These are phyloP conservation scores for Heimioporus sp. DNA, from an alignment of 768 basidiomycete genomes.

Conservation along the genomic window DNA sequence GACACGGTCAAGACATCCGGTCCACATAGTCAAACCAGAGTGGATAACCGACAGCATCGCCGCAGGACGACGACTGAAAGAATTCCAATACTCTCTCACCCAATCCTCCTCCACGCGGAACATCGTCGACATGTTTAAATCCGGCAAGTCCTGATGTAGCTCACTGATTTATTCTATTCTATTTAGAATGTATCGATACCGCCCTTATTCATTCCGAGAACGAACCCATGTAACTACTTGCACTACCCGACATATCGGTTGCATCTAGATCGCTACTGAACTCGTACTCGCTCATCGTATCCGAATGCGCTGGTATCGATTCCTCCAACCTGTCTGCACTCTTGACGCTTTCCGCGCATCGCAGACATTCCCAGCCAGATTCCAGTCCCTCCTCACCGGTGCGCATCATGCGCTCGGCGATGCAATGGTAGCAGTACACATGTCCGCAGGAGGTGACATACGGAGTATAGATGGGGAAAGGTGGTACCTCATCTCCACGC, in stretches of 20 bases:
- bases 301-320: conserved; percentile 21
- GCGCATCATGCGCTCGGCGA: conserved; percentile 78
- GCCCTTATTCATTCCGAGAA: conserved; percentile 25
- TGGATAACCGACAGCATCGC: conserved; percentile 72
- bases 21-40: conserved; percentile 69
- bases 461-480: conserved; percentile 74
- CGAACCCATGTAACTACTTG: conserved; percentile 37
- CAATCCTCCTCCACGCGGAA: conserved; percentile 37
- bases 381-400: conserved; percentile 60
- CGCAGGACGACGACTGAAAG: conserved; percentile 56
- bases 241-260: conserved; percentile 56
- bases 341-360: conserved; percentile 68
- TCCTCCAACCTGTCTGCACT: conserved; percentile 54
- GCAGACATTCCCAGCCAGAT: conserved; percentile 76
- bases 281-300: conserved; percentile 52
- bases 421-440: conserved; percentile 91
- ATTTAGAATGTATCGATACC: conserved; percentile 9
- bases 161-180: background rate
- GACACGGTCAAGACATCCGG: conserved; percentile 44
- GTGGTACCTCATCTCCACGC: conserved; percentile 37
- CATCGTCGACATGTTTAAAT: conserved; percentile 39
- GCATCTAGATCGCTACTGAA: conserved; percentile 47
- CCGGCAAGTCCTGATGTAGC: conserved; percentile 14
- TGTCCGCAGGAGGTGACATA: conserved; percentile 85
- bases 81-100: conserved; percentile 56